phyloP scores from a whole-genome alignment of 2,329 filamentous ascomycete genomes.

The Tetracladium maxilliforme region DNA sequence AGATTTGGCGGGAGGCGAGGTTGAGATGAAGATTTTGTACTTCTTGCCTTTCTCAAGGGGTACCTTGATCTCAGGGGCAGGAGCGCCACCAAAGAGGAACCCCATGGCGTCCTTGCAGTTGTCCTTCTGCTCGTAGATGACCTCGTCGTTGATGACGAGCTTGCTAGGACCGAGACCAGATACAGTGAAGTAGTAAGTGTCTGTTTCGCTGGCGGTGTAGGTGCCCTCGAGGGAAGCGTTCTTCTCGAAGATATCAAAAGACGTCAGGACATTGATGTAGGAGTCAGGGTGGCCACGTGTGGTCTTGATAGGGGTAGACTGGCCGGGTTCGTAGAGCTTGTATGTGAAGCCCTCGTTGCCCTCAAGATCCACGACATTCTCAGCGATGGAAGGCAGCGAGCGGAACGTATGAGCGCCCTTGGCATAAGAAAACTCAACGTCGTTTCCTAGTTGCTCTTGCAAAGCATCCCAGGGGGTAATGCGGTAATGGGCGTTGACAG shows the following conservation, averaged over 20 bases:
- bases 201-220: slow-evolving; percentile 2
- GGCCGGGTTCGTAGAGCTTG: too few species aligned
- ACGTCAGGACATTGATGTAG: too few species aligned
- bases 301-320: too few species aligned
- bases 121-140: slow-evolving; percentile 2
- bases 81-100: slow-evolving; percentile 9
- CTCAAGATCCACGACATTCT: too few species aligned
- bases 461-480: slow-evolving; percentile 71
- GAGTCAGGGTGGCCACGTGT: too few species aligned
- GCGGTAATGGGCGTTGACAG: slow-evolving; percentile 46
- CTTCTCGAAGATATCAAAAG: too few species aligned
- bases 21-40: slow-evolving; percentile 14
- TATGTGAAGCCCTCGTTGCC: too few species aligned
- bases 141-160: slow-evolving; percentile 4
- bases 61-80: slow-evolving; percentile 14
- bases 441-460: too few species aligned
- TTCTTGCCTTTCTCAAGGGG: slow-evolving; percentile 12
- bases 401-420: too few species aligned
- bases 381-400: too few species aligned
- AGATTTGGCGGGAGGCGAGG: too few species aligned
- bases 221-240: slow-evolving; percentile 3
- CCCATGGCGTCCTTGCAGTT: slow-evolving; percentile 3
- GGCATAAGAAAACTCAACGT: too few species aligned
- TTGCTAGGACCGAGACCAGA: slow-evolving; percentile 4
- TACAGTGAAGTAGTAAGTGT: slow-evolving; percentile 3